Percentiles rank a stretch among this genome's conserved stretches.
Evolutionary conservation across 2,329 filamentous ascomycete genomes (phyloP).

Genomic region (Penicillium sp.): DNA sequence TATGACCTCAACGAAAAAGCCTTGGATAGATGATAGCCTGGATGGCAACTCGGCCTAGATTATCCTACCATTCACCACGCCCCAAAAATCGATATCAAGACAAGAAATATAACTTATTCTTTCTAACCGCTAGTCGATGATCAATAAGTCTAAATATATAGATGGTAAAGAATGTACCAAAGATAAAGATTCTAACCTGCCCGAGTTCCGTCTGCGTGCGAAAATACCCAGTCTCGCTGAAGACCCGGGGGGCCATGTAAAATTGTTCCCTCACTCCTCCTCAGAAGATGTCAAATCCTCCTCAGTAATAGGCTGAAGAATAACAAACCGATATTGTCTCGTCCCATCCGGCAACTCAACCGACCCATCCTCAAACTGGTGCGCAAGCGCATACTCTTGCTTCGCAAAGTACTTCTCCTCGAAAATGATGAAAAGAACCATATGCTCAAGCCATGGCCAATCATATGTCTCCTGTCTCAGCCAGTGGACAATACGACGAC

Average conservation of each 20-base stretch:
- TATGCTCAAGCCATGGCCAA: slow-evolving; percentile 12
- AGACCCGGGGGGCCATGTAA: neutral
- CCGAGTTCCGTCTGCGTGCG: too few species aligned
- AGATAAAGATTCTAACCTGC: too few species aligned
- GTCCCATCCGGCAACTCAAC: slow-evolving; percentile 14
- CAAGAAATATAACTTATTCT: too few species aligned
- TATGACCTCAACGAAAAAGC: too few species aligned
- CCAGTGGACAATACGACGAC: slow-evolving; percentile 12
- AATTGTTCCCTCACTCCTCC: neutral
- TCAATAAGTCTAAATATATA: too few species aligned
- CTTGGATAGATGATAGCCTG: too few species aligned
- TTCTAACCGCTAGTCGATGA: too few species aligned
- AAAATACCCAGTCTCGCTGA: too few species aligned
- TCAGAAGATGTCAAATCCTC: slow-evolving; percentile 12
- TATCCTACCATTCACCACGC: too few species aligned
- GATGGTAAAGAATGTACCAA: too few species aligned
- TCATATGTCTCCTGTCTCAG: slow-evolving; percentile 10
- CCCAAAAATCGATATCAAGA: too few species aligned
- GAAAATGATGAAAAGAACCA: slow-evolving; percentile 6
- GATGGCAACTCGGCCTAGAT: too few species aligned
- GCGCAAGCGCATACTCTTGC: slow-evolving; percentile 13
- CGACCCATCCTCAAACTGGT: slow-evolving; percentile 11
- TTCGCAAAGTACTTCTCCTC: slow-evolving; percentile 17
- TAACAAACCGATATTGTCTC: slow-evolving; percentile 3
- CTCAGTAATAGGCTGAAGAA: slow-evolving; percentile 12